Evolutionary conservation across 176 grass and related monocot genomes (phyloP), one percentile per base, ranked within the genome.

Genomic region (Triticum turgidum): DNA sequence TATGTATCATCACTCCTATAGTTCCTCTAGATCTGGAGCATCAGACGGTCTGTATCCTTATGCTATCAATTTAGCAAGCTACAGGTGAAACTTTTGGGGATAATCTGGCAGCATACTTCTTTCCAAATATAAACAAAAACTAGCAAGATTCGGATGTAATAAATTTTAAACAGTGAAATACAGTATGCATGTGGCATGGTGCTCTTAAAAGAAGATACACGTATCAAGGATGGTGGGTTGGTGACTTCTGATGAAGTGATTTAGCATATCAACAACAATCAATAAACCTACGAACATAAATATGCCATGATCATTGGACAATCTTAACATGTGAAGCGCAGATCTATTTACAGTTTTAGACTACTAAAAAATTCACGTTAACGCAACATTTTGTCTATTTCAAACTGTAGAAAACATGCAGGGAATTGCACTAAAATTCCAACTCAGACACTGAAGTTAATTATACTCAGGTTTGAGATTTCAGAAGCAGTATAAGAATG

Each of bases 321-420:
- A 25, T 11, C 45, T 33, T n/a, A 71, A 70, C 38, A n/a, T 75
- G 81, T n/a, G 17, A 74, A 66, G 22, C 11, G 73, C 67, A 15
- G 1, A 66, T 42, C n/a, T 80, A 37, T 74, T 66, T 34, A 82
- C 38, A 86, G 70, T 81, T 80, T 66, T 34, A 82, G 62, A 63
- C 70, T 85, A 24, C 44, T n/a, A 86, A 7, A 29, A 35, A 39
- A 2, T 86, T 76, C 35, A 77, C 83, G 81, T 10, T 14, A 35
- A 80, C 29, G 71, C 14, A 56, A 5, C 42, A 24, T 25, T 17
- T 63, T 65, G 5, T 12, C 15, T 74, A 74, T 85, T 67, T 65
- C 21, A 33, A 86, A 73, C 71, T 47, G 33, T 70, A 83, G 7
- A 67, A 83, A 79, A 68, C 76, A 90, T 47, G 12, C 37, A 7